Base-by-base conservation (phyloP, 176 grass and related monocot species). In the Carex kokanica region DNA sequence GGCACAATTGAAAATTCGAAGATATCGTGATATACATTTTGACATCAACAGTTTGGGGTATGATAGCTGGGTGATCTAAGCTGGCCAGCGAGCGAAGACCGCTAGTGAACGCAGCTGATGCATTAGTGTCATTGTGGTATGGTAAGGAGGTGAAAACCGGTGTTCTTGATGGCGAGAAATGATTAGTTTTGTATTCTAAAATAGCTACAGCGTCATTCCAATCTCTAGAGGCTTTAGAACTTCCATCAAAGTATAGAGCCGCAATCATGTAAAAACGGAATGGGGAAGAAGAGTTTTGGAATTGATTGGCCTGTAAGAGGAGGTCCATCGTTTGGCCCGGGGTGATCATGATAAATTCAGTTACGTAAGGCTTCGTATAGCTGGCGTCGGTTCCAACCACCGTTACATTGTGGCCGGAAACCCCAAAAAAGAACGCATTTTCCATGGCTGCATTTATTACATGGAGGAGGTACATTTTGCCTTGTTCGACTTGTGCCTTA, bases 311-410 rank as follows among this genome's bases (percentile, higher is more conserved):
- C 23, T 40, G 15, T 65, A 97, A 88, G 16, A 97, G 88, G 78
- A 88, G 89, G 86, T 97, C 94, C 51, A 94, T 86, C 58, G 94
- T 92, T 70, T 97, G 92, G 2, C 94, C 94, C 21, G 91, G 90
- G 67, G 94, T 83, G 23, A 97, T 61, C 83, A 97, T 92, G 8
- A 97, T 83, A 68, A 86, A 88, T 73, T 97, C 89, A 21, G 86
- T 93, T 31, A 63, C 81, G 25, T 90, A 87, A 78, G 89, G 90
- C 29, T 88, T 66, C 65, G 91, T 97, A 84, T 97, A 97, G 74
- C 86, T 85, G 2, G 73, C 94, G 79, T 97, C 91, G 1, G 83
- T 87, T 40, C 89, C 94, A 16, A 97, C 91, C 21, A 97, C 91
- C 17, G 91, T 97, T 86, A 97, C 89, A 61, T 63, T 71, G 86